Base-by-base conservation (phyloP, 179 eudicot genomes). In the Sideroxylon spinosum region DNA sequence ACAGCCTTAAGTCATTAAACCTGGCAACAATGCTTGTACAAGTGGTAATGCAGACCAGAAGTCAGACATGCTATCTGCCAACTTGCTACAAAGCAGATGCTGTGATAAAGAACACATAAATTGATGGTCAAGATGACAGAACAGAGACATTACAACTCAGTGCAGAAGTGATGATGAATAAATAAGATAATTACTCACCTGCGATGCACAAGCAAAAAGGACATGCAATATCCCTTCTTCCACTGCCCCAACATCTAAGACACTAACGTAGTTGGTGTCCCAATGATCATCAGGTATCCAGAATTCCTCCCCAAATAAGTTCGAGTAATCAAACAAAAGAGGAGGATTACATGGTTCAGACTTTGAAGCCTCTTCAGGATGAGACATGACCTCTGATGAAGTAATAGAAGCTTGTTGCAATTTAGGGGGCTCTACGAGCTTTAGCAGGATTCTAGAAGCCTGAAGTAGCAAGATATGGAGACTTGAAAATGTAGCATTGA, bases 11-110 rank as follows among this genome's bases (percentile, higher is more conserved):
- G 75, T 32, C 75, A 37, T 53, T 44, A 57, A 63, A 93, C 97
- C 97, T 90, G 97, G 94, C 78, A 90, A 82, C 70, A 93, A 86
- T 70, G 97, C 96, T 86, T 93, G 97, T 84, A 91, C 82, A 79
- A 93, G 90, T 65, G 97, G 97, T 76, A 93, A 81, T 61, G 90
- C 88, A 78, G 88, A 80, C 97, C 94, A 91, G 85, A 93, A 87
- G 66, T 91, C 89, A 76, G 87, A 81, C 84, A 78, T 84, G 78
- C 84, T 80, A 78, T 80, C 88, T 53, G 90, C 90, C 82, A 93
- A 85, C 85, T 90, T 91, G 85, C 91, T 88, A 86, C 97, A 93
- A 79, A 85, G 89, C 79, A 80, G 74, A 69, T 92, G 88, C 97
- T 93, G 94, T 60, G 80, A 86, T 74, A 81, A 6, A 16, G 28